Evolutionary conservation across 495 filamentous ascomycete species (phyloP).

Genomic region (Xylaria castorea): DNA sequence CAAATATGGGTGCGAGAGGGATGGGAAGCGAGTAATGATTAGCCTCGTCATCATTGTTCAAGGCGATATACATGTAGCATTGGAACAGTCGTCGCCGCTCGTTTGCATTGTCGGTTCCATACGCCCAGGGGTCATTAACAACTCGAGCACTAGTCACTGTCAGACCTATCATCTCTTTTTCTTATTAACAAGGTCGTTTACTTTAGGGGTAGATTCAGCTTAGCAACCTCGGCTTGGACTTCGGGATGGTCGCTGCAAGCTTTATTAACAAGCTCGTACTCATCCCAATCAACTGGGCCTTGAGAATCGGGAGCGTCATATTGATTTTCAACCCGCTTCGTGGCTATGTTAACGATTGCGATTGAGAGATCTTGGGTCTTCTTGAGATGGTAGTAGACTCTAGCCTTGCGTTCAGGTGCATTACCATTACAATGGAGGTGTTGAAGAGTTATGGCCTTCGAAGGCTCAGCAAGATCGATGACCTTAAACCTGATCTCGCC

Average conservation of each 20-base stretch:
- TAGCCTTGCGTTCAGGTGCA: background rate
- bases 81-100: constrained; percentile 23
- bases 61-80: constrained; percentile 23
- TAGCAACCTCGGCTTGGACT: background rate
- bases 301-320: background rate
- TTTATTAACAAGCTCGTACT: background rate
- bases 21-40: constrained; percentile 40
- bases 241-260: constrained; percentile 1
- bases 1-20: constrained; percentile 24
- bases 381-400: constrained; percentile 2
- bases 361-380: background rate
- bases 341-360: background rate
- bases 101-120: constrained; percentile 17
- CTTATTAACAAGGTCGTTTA: background rate
- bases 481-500: background rate
- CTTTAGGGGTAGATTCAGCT: background rate
- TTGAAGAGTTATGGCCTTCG: background rate
- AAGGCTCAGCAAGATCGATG: background rate
- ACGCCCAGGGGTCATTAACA: background rate
- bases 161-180: background rate
- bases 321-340: background rate
- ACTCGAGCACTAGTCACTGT: background rate
- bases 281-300: constrained; percentile 3
- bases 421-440: background rate
- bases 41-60: constrained; percentile 30